A percentile compares a stretch with the other conserved stretches of the same genome.
Evolutionary conservation across 306 rosid genomes (phyloP).

Genomic region (Macrotyloma uniflorum): DNA sequence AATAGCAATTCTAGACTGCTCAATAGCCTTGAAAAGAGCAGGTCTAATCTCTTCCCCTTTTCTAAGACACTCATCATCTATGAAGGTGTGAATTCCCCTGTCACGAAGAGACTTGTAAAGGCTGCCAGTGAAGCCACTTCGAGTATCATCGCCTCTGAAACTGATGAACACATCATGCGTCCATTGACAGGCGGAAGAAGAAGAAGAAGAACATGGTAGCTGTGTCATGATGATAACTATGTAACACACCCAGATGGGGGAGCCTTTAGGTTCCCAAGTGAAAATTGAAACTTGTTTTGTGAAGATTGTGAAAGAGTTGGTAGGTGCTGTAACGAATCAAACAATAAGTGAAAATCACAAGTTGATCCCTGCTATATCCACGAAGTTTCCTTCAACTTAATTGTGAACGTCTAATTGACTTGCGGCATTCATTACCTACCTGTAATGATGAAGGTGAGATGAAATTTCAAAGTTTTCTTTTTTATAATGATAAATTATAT

Average conservation of each 20-base stretch:
- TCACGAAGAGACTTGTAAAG: slow-evolving; percentile 5
- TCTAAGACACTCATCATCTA: slow-evolving; percentile 8
- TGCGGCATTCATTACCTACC: not conserved
- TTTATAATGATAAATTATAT: no score
- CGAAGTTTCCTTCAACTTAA: not conserved
- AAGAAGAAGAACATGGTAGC: slow-evolving; percentile 17
- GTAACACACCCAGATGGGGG: not conserved
- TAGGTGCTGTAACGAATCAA: not conserved
- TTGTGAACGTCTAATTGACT: not conserved
- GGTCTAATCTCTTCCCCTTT: slow-evolving; percentile 19
- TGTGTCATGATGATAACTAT: not conserved
- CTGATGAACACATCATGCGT: slow-evolving; percentile 28
- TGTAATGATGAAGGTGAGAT: no score
- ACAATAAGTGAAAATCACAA: not conserved
- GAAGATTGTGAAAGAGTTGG: not conserved
- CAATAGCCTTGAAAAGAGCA: slow-evolving; percentile 27
- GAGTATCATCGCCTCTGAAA: slow-evolving; percentile 17
- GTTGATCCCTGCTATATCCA: not conserved
- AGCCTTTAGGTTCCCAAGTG: not conserved
- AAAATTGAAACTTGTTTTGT: not conserved
- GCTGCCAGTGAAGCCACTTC: slow-evolving; percentile 28
- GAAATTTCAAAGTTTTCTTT: no score
- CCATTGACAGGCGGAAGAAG: slow-evolving; percentile 7
- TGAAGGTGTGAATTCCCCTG: slow-evolving; percentile 23
- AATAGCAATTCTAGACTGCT: slow-evolving; percentile 28